Percentiles rank a stretch among this genome's conserved stretches.
These are phyloP conservation scores for Cercospora beticola DNA, from an alignment of 2,329 filamentous ascomycete genomes.

Conservation along the genomic window DNA sequence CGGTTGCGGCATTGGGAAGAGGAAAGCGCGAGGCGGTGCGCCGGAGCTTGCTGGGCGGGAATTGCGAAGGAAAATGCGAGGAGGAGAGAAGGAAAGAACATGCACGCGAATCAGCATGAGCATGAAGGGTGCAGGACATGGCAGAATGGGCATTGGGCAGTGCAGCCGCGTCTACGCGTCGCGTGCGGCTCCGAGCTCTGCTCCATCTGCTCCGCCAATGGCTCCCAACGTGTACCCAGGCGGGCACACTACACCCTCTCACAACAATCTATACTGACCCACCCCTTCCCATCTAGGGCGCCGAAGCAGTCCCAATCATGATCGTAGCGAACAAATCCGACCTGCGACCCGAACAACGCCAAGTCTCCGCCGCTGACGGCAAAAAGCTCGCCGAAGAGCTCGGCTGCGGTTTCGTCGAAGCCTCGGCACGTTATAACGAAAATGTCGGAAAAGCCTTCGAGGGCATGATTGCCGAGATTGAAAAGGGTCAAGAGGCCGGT, in stretches of 20 bases:
- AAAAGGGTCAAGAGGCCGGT: slow-evolving; percentile 82
- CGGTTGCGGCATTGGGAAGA: not conserved
- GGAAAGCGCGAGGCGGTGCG: not conserved
- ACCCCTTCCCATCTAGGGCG: slow-evolving; percentile 55
- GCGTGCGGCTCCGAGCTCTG: not conserved
- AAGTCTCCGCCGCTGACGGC: slow-evolving; percentile 83
- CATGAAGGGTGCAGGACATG: not conserved
- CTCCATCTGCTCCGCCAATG: not conserved
- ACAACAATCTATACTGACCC: not conserved
- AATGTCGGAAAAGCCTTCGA: slow-evolving; percentile 93
- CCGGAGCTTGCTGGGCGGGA: not conserved
- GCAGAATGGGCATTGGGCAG: not conserved
- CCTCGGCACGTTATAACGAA: slow-evolving; percentile 89
- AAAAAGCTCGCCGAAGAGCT: slow-evolving; percentile 81
- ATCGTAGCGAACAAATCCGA: slow-evolving; percentile 98
- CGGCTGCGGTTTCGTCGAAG: slow-evolving; percentile 91
- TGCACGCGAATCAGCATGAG: not conserved
- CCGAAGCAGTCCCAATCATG: slow-evolving; percentile 87
- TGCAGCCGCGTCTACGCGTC: not conserved
- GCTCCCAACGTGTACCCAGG: not conserved
- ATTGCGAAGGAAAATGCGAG: not conserved
- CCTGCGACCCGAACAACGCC: slow-evolving; percentile 85
- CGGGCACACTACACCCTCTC: not conserved
- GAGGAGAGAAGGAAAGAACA: not conserved
- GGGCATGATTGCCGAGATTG: slow-evolving; percentile 88